Evolutionary conservation across 2,329 filamentous ascomycete species (phyloP).

Genomic region (Hymenoscyphus repandus): DNA sequence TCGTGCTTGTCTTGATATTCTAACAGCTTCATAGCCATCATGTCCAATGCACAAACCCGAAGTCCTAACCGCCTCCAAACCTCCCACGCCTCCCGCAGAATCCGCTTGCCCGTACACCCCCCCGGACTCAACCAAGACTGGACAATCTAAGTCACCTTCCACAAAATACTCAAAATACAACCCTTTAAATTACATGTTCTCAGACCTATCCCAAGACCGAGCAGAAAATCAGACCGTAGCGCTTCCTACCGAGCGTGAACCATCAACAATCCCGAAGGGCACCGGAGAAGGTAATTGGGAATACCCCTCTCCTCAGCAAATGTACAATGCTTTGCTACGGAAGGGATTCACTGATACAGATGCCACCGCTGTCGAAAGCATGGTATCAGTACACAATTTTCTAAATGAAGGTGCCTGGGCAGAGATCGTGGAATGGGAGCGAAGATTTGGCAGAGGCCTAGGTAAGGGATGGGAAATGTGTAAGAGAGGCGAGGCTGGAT

Average conservation of each 20-base stretch:
- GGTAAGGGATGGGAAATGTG: conserved; percentile 68
- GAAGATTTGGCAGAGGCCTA: conserved; percentile 72
- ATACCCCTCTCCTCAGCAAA: conserved; percentile 96
- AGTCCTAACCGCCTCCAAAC: conserved; percentile 30
- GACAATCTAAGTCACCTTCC: conserved; percentile 35
- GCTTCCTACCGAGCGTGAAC: conserved; percentile 76
- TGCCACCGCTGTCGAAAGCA: conserved; percentile 85
- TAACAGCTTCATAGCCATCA: conserved; percentile 44
- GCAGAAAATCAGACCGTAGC: conserved; percentile 66
- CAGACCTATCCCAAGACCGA: conserved; percentile 73
- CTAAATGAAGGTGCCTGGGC: conserved; percentile 96
- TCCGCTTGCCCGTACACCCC: conserved; percentile 30
- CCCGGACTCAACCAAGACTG: conserved; percentile 18
- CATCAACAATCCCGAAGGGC: conserved; percentile 86
- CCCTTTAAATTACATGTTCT: conserved; percentile 94
- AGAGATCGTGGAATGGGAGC: conserved; percentile 93
- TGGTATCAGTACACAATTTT: conserved; percentile 98
- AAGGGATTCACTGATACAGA: conserved; percentile 97
- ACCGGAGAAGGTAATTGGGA: conserved; percentile 82
- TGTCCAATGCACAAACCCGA: conserved; percentile 62
- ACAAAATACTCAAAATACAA: conserved; percentile 62
- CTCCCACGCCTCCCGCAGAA: conserved; percentile 26
- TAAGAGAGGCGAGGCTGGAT: conserved; percentile 65
- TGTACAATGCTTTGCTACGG: conserved; percentile 96
- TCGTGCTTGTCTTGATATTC: neutral